Conservation (phyloP, 129 eudicot species). For the Escallonia herrerae region DNA sequence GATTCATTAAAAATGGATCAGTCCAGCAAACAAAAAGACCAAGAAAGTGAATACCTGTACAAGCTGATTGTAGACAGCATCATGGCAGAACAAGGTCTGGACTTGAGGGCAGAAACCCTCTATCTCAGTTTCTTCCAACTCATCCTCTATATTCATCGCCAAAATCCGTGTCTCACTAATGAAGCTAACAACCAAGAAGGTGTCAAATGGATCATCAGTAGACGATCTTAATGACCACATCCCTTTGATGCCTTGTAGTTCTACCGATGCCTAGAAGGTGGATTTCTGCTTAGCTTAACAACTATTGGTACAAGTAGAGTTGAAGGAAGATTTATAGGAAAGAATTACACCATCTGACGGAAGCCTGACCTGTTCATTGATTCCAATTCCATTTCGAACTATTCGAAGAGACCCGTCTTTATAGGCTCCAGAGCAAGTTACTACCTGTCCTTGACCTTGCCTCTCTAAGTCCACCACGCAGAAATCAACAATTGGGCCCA, state of each 20-base stretch:
- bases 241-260: constrained; percentile 97
- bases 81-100: constrained; percentile 87
- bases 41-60: constrained; percentile 45
- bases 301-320: too few species aligned
- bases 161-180: constrained; percentile 82
- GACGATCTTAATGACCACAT: constrained; percentile 97
- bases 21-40: not conserved
- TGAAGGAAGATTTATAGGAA: not conserved
- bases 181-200: constrained; percentile 92
- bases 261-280: constrained; percentile 78
- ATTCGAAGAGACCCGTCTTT: constrained; percentile 95
- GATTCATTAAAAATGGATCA: not conserved
- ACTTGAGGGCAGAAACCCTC: constrained; percentile 74
- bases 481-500: constrained; percentile 93
- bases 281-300: not conserved
- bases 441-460: constrained; percentile 99
- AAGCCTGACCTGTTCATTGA: constrained; percentile 71
- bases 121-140: constrained; percentile 77
- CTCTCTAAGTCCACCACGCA: constrained; percentile 97
- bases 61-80: constrained; percentile 70
- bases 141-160: constrained; percentile 88
- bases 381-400: constrained; percentile 95
- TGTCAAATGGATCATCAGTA: constrained; percentile 83
- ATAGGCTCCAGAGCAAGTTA: constrained; percentile 98
- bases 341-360: not conserved